Base-by-base conservation (phyloP, 2,329 filamentous ascomycete genomes). In the Nothophoma quercina region DNA sequence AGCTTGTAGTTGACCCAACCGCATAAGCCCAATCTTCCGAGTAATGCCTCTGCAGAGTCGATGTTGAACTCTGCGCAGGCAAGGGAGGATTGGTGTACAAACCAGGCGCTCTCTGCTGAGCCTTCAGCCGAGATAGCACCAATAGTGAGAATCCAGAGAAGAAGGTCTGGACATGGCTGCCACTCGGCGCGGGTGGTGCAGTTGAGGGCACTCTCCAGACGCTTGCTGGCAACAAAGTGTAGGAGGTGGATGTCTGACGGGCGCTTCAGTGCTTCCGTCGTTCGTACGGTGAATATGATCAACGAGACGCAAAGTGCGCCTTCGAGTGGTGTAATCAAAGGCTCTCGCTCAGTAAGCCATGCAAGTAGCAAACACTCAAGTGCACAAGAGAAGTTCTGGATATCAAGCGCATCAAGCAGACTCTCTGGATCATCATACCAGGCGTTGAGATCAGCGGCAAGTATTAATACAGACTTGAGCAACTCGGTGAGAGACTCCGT, bases 1-100 rank as follows among this genome's bases (percentile, higher is more conserved):
- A 74, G 65, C 56, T 73, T 72, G 59, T 68, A 73, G 53, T 64
- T 67, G 46, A 74, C 71, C 72, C 72, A 75, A 41, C 71, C 70
- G 45, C 69, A 75, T 19, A 67, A 39, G 30, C 68, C 66, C n/a
- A 75, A 55, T 30, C 67, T 62, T 38, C 48, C 58, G 21, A 75
- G 65, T 1, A 73, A 53, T 9, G 51, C 44, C 22, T 66, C 54
- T 12, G 63, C 63, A 9, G 64, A 63, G 6, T 46, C 34, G 4
- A 75, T 66, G 8, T 65, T 61, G 47, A 72, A 73, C 51, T 71
- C 65, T 1, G 55, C 43, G 48, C 69, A 73, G 4, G 70, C 70
- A 22, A 72, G 51, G 6, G 72, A 72, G 4, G 58, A 56, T 46
- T 73, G 70, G 38, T 68, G 60, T 5, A 67, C 60, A 45, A 71